Percentiles rank a stretch among this genome's conserved stretches.
Evolutionary conservation across 73 alveolate species (phyloP).

Genomic region (Stentor coeruleus): DNA sequence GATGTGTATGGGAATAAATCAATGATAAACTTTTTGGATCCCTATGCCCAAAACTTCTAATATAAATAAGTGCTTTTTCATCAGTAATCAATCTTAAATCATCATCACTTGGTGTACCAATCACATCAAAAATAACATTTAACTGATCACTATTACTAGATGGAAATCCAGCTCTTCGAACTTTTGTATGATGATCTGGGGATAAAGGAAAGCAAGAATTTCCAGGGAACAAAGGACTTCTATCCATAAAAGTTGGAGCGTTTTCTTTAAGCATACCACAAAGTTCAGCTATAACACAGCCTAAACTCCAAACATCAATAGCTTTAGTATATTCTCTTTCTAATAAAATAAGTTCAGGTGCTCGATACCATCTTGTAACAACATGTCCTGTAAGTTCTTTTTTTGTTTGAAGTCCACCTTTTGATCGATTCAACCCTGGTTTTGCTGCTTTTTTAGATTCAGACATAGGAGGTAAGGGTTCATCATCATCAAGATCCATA

Average conservation of each 20-base stretch:
- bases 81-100: constrained; percentile 85
- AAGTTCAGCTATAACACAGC: constrained; percentile 91
- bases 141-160: constrained; percentile 77
- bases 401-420: no score
- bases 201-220: constrained; percentile 85
- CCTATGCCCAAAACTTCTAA: constrained; percentile 67
- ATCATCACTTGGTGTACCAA: constrained; percentile 86
- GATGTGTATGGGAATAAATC: no score
- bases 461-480: no score
- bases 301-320: constrained; percentile 94
- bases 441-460: no score
- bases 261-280: constrained; percentile 93
- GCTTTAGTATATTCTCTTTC: constrained; percentile 95
- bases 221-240: constrained; percentile 95
- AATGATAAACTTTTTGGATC: no score
- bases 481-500: no score
- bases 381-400: constrained; percentile 92
- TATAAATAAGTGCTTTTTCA: constrained; percentile 74
- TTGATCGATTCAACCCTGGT: no score
- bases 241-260: constrained; percentile 85
- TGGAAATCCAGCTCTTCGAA: constrained; percentile 73
- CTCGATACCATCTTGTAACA: constrained; percentile 96
- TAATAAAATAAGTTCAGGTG: constrained; percentile 90
- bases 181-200: constrained; percentile 76
- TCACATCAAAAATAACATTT: constrained; percentile 75